phyloP scores from a whole-genome alignment of 192 early-diverging fungal genomes.

The Umbelopsis vinacea region DNA sequence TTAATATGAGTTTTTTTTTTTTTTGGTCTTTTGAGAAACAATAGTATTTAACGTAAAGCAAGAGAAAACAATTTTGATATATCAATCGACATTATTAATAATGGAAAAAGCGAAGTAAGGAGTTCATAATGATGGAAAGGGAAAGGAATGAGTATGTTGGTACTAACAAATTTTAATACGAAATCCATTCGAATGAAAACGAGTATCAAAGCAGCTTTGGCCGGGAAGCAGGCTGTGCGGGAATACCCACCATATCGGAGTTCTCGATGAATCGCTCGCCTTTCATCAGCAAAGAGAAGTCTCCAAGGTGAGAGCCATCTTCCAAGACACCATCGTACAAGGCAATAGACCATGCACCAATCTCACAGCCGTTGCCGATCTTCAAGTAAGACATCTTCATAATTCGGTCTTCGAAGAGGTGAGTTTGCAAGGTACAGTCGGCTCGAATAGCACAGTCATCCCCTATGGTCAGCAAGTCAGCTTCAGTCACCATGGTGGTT shows the following conservation, averaged over 20 bases:
- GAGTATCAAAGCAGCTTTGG: background rate
- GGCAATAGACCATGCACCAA: background rate
- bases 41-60: no score
- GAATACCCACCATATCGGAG: slow-evolving; percentile 11
- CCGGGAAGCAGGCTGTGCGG: slow-evolving; percentile 8
- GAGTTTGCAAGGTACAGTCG: slow-evolving; percentile 15
- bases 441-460: slow-evolving; percentile 1
- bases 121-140: no score
- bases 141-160: no score
- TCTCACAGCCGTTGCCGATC: slow-evolving; percentile 3
- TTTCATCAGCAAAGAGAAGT: slow-evolving; percentile 15
- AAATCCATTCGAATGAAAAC: background rate
- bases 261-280: background rate
- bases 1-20: no score
- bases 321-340: slow-evolving; percentile 9
- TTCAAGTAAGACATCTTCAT: slow-evolving; percentile 22
- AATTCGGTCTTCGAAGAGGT: slow-evolving; percentile 3
- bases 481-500: background rate
- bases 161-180: no score
- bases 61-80: no score
- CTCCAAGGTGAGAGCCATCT: background rate
- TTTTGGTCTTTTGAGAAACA: no score
- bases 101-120: no score
- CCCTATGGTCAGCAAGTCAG: slow-evolving; percentile 1
- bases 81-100: no score